Evolutionary conservation across 805 yeast genomes (phyloP).

Genomic region (Suhomyces vadensis): DNA sequence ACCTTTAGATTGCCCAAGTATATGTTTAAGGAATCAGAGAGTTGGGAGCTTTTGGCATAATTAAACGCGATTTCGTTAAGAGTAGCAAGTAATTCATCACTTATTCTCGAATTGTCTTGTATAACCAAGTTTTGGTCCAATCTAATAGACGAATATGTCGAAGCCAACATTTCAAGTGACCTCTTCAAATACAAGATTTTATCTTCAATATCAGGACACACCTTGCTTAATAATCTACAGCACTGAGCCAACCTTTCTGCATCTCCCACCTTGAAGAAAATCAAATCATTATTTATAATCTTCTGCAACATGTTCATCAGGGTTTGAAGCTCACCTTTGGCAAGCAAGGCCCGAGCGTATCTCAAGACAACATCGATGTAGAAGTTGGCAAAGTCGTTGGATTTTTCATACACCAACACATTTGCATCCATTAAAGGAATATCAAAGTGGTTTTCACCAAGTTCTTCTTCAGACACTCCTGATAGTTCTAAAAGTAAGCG

Average conservation of each 20-base stretch:
- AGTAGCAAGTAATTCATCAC: constrained; percentile 38
- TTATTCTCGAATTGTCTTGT: constrained; percentile 27
- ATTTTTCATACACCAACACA: constrained; percentile 29
- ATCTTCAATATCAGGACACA: constrained; percentile 20
- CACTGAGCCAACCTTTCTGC: constrained; percentile 43
- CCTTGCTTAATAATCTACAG: constrained; percentile 35
- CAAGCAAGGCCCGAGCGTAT: constrained; percentile 41
- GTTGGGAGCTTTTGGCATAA: constrained; percentile 22
- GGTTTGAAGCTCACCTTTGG: constrained; percentile 38
- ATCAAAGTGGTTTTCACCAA: constrained; percentile 26
- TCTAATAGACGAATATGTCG: constrained; percentile 27
- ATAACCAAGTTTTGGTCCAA: constrained; percentile 28
- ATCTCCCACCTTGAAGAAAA: constrained; percentile 41
- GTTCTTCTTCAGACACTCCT: constrained; percentile 23
- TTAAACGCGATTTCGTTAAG: constrained; percentile 37
- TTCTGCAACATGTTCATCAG: constrained; percentile 29
- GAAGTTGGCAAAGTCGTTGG: constrained; percentile 39
- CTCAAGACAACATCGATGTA: constrained; percentile 44
- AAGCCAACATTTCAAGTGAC: constrained; percentile 33
- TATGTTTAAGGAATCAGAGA: constrained; percentile 33
- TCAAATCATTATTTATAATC: constrained; percentile 36
- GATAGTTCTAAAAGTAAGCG: constrained; percentile 38
- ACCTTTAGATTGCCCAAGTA: constrained; percentile 37
- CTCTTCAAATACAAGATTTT: constrained; percentile 29
- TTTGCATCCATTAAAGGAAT: constrained; percentile 37